Conservation (phyloP, 345 rosid genomes). For the Aethionema arabicum region DNA sequence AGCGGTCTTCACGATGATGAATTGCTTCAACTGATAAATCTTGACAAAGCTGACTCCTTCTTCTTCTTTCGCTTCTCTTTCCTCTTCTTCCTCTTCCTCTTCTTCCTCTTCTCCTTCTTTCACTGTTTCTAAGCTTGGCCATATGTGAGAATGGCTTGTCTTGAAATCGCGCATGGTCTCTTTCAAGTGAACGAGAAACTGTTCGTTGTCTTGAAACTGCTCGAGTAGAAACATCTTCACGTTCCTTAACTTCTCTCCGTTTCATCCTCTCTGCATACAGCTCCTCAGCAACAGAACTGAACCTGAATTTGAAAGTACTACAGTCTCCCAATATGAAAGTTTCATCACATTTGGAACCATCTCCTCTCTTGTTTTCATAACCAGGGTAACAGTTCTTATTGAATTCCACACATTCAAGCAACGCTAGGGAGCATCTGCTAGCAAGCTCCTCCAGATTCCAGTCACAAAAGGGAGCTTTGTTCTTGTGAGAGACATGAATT, state of each 20-base stretch:
- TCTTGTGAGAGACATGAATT: slow-evolving; percentile 63
- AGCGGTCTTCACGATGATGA: slow-evolving; percentile 1
- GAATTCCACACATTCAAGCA: slow-evolving; percentile 34
- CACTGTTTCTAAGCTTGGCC: slow-evolving; percentile 3
- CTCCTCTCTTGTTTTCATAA: slow-evolving; percentile 55
- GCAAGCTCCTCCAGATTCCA: slow-evolving; percentile 64
- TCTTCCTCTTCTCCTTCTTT: not conserved
- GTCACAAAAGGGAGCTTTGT: slow-evolving; percentile 40
- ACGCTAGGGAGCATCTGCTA: slow-evolving; percentile 32
- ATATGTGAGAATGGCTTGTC: not conserved
- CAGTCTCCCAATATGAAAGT: slow-evolving; percentile 51
- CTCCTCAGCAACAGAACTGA: slow-evolving; percentile 28
- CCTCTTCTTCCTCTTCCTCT: not conserved
- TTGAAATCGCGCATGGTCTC: not conserved
- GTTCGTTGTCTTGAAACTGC: not conserved
- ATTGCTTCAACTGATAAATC: slow-evolving; percentile 20
- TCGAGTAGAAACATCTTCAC: slow-evolving; percentile 5
- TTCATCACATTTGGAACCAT: slow-evolving; percentile 46
- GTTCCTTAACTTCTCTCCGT: slow-evolving; percentile 13
- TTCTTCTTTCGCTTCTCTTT: slow-evolving; percentile 6
- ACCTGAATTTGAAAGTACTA: slow-evolving; percentile 50
- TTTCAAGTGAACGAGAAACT: too few species aligned
- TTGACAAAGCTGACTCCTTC: slow-evolving; percentile 10
- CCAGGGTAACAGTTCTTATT: slow-evolving; percentile 46
- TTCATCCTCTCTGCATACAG: slow-evolving; percentile 27